Base-by-base conservation (phyloP, 768 basidiomycete species). In the Crassisporium funariophilum region DNA sequence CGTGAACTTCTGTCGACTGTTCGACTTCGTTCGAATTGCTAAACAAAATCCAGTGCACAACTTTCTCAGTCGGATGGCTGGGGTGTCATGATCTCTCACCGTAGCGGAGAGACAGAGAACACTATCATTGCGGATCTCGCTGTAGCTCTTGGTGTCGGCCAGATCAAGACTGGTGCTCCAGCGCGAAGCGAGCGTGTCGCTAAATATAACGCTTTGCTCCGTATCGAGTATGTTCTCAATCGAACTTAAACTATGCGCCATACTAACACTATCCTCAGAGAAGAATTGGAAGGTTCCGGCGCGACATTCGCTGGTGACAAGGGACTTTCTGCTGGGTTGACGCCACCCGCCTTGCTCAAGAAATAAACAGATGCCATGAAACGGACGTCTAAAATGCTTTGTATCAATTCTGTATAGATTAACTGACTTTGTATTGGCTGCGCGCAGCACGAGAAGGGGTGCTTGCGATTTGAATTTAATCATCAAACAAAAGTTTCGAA, bases 51-150 rank as follows among this genome's bases (percentile, higher is more conserved):
- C 50, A 95, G 92, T 65, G 92, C 95, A 50, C 94, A 98, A 70
- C 91, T 99, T 60, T 69, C 95, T 39, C 93, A 97, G 69, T 91
- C 91, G 29, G 91, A 92, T 62, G 89, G 89, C 44, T 99, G 97
- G 97, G 95, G 94, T 68, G 91, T 98, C 73, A 99, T 99, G 97
- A 86, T 95, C 70, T 98, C 95, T 43, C 97, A 98, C 81, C 94
- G 97, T 57, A 92, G 89, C 57, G 95, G 95, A 63, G 95, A 98
- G 81, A 98, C 95, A 25, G 95, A 97, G 74, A 94, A 92, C 76
- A 95, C 92, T 44, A 78, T 93, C 70, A 98, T 98, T 61, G 92
- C 95, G 53, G 94, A 98, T 71, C 85, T 98, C 56, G 84, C 86
- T 53, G 94, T 98, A 58, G 97, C 90, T 38, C 91, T 98, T 56